Conservation (phyloP, 305 asterid species). For the Fraxinus floribunda region DNA sequence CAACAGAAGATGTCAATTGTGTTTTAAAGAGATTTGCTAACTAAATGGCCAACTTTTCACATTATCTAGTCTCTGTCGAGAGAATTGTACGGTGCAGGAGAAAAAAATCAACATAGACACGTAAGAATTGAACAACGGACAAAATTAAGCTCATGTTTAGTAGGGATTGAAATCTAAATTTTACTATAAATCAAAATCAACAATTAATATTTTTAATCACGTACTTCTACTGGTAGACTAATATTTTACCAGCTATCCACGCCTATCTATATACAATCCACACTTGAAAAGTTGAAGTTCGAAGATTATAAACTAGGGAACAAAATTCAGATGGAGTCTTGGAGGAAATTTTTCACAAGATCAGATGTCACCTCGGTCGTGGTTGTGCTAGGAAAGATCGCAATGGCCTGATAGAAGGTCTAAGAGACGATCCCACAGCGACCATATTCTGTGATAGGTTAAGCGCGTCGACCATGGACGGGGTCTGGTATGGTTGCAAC, state of each 20-base stretch:
- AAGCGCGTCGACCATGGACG: conserved; percentile 87
- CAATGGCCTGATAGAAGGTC: conserved; percentile 36
- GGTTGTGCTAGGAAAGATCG: conserved; percentile 44
- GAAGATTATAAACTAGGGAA: background rate
- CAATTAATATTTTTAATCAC: background rate
- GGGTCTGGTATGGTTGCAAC: conserved; percentile 70
- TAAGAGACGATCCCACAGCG: conserved; percentile 40
- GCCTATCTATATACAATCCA: background rate
- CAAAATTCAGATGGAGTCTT: background rate
- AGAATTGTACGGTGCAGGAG: background rate
- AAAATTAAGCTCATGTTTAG: too few species aligned
- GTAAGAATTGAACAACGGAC: background rate
- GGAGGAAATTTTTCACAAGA: background rate
- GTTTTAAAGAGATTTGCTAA: background rate
- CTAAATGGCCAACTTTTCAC: background rate
- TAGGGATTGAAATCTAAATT: too few species aligned
- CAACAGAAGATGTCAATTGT: background rate
- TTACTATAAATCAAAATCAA: too few species aligned
- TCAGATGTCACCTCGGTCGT: conserved; percentile 47
- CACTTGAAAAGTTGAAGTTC: background rate
- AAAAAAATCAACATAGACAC: background rate
- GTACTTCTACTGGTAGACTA: background rate
- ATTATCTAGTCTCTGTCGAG: background rate
- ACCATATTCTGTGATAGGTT: conserved; percentile 64
- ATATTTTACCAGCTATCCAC: background rate